These are phyloP conservation scores for Scheffersomyces amazonensis DNA, from an alignment of 805 yeast genomes.

Conservation along the genomic window DNA sequence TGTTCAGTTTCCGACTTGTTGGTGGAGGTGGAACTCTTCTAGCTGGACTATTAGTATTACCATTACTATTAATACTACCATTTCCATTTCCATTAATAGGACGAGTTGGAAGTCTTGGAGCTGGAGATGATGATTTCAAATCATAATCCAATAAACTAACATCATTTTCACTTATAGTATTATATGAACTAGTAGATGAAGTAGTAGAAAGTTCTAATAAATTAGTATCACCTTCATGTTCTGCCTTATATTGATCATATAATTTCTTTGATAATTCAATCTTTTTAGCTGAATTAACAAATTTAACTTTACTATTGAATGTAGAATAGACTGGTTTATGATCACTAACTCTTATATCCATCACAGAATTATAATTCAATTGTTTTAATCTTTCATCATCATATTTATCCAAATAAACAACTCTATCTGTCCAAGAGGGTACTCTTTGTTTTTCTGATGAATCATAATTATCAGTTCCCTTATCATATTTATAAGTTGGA, in stretches of 20 bases:
- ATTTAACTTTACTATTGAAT: conserved; percentile 61
- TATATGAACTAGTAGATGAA: conserved; percentile 2
- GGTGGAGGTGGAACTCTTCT: conserved; percentile 20
- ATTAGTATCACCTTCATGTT: conserved; percentile 17
- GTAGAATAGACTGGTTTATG: conserved; percentile 92
- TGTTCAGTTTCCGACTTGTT: conserved; percentile 10
- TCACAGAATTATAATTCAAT: conserved; percentile 64
- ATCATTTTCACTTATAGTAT: conserved; percentile 4
- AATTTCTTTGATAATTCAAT: conserved; percentile 21
- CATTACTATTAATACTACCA: background rate
- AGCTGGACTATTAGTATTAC: conserved; percentile 9
- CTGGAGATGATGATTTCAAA: conserved; percentile 6
- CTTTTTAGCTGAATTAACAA: conserved; percentile 51
- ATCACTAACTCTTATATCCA: conserved; percentile 66
- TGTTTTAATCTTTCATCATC: conserved; percentile 42
- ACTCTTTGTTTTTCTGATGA: conserved; percentile 87
- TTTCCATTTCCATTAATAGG: conserved; percentile 29
- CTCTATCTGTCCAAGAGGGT: conserved; percentile 98
- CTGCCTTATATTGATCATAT: conserved; percentile 27
- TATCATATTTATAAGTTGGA: conserved; percentile 94
- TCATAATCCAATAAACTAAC: conserved; percentile 2
- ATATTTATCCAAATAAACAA: conserved; percentile 46
- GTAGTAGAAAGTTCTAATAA: conserved; percentile 5
- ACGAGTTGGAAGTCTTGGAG: background rate
- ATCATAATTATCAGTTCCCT: conserved; percentile 79